phyloP scores from a whole-genome alignment of 306 rosid species.

The Pterocarpus macrocarpus region DNA sequence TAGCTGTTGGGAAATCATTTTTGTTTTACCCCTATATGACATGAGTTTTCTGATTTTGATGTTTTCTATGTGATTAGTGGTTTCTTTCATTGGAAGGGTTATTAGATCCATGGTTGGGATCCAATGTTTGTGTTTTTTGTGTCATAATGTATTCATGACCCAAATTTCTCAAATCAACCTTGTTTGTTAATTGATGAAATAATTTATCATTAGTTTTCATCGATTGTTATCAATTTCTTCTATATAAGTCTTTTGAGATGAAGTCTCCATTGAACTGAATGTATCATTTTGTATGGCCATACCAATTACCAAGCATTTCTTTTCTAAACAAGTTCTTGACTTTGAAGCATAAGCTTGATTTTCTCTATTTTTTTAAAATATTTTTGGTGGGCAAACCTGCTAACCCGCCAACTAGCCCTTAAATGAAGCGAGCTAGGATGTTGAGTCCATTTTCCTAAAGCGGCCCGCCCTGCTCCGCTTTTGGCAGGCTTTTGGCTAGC shows the following conservation, averaged over 20 bases:
- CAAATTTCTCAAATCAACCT: not conserved
- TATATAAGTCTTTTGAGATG: not conserved
- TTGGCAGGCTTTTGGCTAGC: too few relatives aligned
- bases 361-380: too few relatives aligned
- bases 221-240: not conserved
- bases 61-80: not conserved
- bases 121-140: not conserved
- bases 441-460: too few relatives aligned
- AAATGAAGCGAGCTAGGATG: too few relatives aligned
- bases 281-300: constrained; percentile 17
- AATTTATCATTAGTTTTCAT: constrained; percentile 5
- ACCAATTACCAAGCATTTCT: too few relatives aligned
- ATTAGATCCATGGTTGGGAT: constrained; percentile 30
- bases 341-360: constrained; percentile 21
- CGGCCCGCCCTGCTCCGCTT: too few relatives aligned
- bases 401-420: too few relatives aligned
- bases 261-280: not conserved
- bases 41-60: constrained; percentile 7
- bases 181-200: constrained; percentile 18
- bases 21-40: not conserved
- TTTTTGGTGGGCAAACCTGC: too few relatives aligned
- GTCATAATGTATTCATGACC: not conserved
- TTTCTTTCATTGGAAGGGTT: constrained; percentile 9
- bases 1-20: not conserved
- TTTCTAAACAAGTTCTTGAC: too few relatives aligned